A percentile compares a stretch with the other conserved stretches of the same genome.
phyloP scores from a whole-genome alignment of 441 rosid genomes.

The Gossypium davidsonii region DNA sequence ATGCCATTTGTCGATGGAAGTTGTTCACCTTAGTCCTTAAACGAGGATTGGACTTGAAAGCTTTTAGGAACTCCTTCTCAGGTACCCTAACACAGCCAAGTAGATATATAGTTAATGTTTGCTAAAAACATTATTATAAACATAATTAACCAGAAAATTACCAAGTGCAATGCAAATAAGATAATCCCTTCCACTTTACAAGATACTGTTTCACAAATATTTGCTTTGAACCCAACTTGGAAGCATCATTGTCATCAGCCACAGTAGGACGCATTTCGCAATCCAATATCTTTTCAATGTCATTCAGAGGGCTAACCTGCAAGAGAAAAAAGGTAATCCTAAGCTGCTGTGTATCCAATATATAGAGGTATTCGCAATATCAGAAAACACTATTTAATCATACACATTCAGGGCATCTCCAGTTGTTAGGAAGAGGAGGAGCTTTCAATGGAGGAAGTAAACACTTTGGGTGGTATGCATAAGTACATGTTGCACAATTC shows the following conservation, averaged over 20 bases:
- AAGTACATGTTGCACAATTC: conserved; percentile 82
- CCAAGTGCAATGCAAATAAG: conserved; percentile 98
- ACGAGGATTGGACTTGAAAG: conserved; percentile 88
- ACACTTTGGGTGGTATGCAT: conserved; percentile 80
- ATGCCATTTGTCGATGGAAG: conserved; percentile 72
- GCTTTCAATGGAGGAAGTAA: conserved; percentile 78
- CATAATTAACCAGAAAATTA: conserved; percentile 25
- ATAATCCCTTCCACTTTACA: conserved; percentile 97
- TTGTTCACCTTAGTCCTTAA: conserved; percentile 85
- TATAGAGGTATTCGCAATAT: conserved; percentile 4
- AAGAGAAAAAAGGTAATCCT: conserved; percentile 22
- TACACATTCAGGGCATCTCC: conserved; percentile 99
- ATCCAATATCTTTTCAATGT: conserved; percentile 90
- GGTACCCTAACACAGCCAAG: conserved; percentile 60
- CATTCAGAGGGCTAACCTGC: conserved; percentile 95
- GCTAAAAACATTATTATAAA: neutral
- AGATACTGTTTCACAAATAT: conserved; percentile 90
- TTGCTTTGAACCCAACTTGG: conserved; percentile 63
- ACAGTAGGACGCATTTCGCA: conserved; percentile 91
- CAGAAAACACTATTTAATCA: conserved; percentile 22
- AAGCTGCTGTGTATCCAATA: conserved; percentile 15
- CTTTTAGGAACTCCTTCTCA: conserved; percentile 86
- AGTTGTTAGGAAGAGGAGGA: conserved; percentile 49
- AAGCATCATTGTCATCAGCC: conserved; percentile 60
- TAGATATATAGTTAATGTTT: conserved; percentile 5